phyloP scores from a whole-genome alignment of 106 monocot genomes.

The Acorus calamus region DNA sequence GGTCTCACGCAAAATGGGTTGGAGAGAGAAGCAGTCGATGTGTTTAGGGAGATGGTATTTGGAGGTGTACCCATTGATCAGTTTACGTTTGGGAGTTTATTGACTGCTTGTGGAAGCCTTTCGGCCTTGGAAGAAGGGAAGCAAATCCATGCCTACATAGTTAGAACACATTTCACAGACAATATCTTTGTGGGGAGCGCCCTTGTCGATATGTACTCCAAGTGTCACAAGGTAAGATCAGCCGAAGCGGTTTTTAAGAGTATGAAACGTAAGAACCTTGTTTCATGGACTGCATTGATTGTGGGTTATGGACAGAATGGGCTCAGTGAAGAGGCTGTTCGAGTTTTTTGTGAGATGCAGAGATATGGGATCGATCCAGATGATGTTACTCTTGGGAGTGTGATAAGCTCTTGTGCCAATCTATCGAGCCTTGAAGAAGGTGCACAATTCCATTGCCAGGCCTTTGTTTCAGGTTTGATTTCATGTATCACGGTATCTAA shows the following conservation, averaged over 20 bases:
- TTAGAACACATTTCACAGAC: slow-evolving; percentile 35
- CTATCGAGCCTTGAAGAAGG: slow-evolving; percentile 73
- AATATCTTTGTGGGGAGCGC: slow-evolving; percentile 75
- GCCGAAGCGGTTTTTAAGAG: slow-evolving; percentile 44
- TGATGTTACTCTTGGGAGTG: slow-evolving; percentile 73
- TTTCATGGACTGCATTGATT: slow-evolving; percentile 82
- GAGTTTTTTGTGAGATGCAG: slow-evolving; percentile 50
- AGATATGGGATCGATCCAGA: slow-evolving; percentile 51
- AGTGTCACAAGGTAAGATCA: slow-evolving; percentile 35
- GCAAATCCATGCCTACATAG: slow-evolving; percentile 52
- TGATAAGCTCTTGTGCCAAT: slow-evolving; percentile 75
- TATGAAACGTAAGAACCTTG: slow-evolving; percentile 46
- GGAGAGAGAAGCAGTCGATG: slow-evolving; percentile 29
- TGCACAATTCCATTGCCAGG: slow-evolving; percentile 51
- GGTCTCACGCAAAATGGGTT: slow-evolving; percentile 43
- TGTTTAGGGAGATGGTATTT: slow-evolving; percentile 48
- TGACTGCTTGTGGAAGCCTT: slow-evolving; percentile 63
- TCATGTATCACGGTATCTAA: slow-evolving; percentile 60
- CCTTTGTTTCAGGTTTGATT: slow-evolving; percentile 43
- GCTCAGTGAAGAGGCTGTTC: slow-evolving; percentile 53
- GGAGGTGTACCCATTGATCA: slow-evolving; percentile 47
- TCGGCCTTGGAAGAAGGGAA: slow-evolving; percentile 35
- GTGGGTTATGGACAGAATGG: slow-evolving; percentile 80
- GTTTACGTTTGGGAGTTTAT: slow-evolving; percentile 66
- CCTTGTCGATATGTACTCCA: slow-evolving; percentile 82